Percentiles rank a stretch among this genome's conserved stretches.
These are phyloP conservation scores for Talaromyces adpressus DNA, from an alignment of 495 filamentous ascomycete genomes.

Conservation along the genomic window DNA sequence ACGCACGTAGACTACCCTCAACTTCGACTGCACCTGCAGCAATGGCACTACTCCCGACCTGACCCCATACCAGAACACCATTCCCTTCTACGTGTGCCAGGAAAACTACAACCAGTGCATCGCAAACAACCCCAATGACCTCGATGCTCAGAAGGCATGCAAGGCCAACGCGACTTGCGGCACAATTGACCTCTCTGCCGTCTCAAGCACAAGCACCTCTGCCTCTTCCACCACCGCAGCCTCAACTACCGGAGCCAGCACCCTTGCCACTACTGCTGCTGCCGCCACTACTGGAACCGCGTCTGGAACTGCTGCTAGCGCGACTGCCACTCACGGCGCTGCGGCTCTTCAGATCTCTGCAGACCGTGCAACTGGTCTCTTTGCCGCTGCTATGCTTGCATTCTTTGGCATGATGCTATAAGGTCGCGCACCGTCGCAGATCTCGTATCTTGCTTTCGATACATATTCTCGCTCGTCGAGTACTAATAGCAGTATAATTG, in stretches of 20 bases:
- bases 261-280: conserved; percentile 13
- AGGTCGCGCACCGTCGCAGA: not conserved
- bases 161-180: conserved; percentile 31
- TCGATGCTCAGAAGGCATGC: conserved; percentile 4
- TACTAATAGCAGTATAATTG: not conserved
- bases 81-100: conserved; percentile 53
- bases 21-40: conserved; percentile 47
- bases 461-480: not conserved
- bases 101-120: conserved; percentile 45
- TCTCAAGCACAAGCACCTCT: conserved; percentile 38
- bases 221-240: conserved; percentile 11
- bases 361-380: conserved; percentile 42
- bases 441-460: not conserved
- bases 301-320: conserved; percentile 19
- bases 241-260: conserved; percentile 12
- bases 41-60: conserved; percentile 47
- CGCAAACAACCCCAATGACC: conserved; percentile 31
- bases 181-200: conserved; percentile 7
- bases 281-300: conserved; percentile 17
- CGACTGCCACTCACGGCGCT: conserved; percentile 26
- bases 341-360: conserved; percentile 30
- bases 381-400: conserved; percentile 41
- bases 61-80: conserved; percentile 41
- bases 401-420: conserved; percentile 45
- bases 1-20: conserved; percentile 31